Evolutionary conservation across 2,329 filamentous ascomycete species (phyloP), one percentile per base, ranked within the genome.

Genomic region (Periconia digitata): DNA sequence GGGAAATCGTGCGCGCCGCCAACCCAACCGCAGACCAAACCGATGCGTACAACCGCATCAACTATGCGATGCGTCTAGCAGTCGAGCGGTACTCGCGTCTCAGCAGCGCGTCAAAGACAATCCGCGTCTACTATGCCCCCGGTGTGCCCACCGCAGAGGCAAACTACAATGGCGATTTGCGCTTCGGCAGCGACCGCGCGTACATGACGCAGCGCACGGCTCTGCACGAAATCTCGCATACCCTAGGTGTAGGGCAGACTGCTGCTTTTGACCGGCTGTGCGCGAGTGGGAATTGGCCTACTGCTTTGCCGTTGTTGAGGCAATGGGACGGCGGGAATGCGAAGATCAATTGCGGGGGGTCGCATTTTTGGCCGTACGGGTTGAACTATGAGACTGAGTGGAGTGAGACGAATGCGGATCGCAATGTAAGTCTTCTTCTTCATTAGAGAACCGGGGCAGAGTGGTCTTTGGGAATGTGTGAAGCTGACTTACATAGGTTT

Each of bases 181-280:
- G 66, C 27, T 70, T 70, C 46, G 66, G 66, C 16, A 62, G 58
- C 12, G 56, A 70, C 45, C 49, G 65, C 8, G 43, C 60, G 3
- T 70, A 69, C 54, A 70, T 70, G 66, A 66, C 53, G 2, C 57
- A 70, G 52, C 62, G 66, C 39, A 69, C 65, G 10, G 66, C 66
- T 3, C 62, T 70, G 64, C 66, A 70, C 32, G 66, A 70, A 43
- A 68, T 70, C 46, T 51, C 52, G 15, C 66, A 70, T 41, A 70
- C 66, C 2, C 50, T 70, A 6, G 66, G 66, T 2, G 59, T 70
- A 1, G 65, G 66, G 2, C 65, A 69, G 49, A 70, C 66, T 8
- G 55, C 58, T 1, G 63, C 62, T 10, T 70, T 69, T 36, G 47
- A 65, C 34, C 46, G 40, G 2, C 62, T 66, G 47, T 70, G 66